Percentiles rank a stretch among this genome's conserved stretches.
Evolutionary conservation across 2,329 filamentous ascomycete species (phyloP).

Genomic region (Cercospora beticola): DNA sequence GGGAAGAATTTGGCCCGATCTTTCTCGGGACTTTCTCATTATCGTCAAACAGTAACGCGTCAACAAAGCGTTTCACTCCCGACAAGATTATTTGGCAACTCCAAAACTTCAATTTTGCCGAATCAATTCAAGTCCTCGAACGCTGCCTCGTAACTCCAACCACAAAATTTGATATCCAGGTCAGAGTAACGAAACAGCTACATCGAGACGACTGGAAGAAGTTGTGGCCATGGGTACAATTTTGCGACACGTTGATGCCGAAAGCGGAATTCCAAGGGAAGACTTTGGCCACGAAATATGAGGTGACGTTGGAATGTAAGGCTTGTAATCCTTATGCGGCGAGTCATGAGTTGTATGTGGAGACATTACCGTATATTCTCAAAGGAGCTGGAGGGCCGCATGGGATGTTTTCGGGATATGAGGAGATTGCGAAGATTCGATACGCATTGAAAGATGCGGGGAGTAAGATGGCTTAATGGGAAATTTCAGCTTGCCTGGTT

Average conservation of each 20-base stretch:
- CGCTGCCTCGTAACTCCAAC: neutral
- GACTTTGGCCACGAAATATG: slow-evolving; percentile 9
- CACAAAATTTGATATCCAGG: slow-evolving; percentile 14
- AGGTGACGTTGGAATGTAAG: neutral
- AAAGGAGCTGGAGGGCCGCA: slow-evolving; percentile 14
- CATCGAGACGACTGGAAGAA: slow-evolving; percentile 17
- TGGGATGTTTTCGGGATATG: slow-evolving; percentile 15
- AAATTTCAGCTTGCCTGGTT: neutral
- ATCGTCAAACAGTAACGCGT: neutral
- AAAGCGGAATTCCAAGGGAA: slow-evolving; percentile 6
- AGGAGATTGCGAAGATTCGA: slow-evolving; percentile 16
- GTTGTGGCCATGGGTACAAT: slow-evolving; percentile 22
- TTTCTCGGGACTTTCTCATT: neutral
- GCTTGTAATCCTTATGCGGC: slow-evolving; percentile 18
- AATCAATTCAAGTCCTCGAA: slow-evolving; percentile 12
- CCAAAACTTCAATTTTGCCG: slow-evolving; percentile 15
- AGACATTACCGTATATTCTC: slow-evolving; percentile 21
- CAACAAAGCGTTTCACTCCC: slow-evolving; percentile 1
- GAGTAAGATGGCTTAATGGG: neutral
- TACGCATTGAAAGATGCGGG: neutral
- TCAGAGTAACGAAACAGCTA: slow-evolving; percentile 19
- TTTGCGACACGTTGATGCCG: slow-evolving; percentile 15
- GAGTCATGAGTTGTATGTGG: slow-evolving; percentile 21
- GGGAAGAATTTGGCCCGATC: slow-evolving; percentile 17
- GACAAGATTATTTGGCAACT: slow-evolving; percentile 10